A percentile compares a stretch with the other conserved stretches of the same genome.
phyloP scores from a whole-genome alignment of 805 yeast species.

The Monosporozyma aerobia region DNA sequence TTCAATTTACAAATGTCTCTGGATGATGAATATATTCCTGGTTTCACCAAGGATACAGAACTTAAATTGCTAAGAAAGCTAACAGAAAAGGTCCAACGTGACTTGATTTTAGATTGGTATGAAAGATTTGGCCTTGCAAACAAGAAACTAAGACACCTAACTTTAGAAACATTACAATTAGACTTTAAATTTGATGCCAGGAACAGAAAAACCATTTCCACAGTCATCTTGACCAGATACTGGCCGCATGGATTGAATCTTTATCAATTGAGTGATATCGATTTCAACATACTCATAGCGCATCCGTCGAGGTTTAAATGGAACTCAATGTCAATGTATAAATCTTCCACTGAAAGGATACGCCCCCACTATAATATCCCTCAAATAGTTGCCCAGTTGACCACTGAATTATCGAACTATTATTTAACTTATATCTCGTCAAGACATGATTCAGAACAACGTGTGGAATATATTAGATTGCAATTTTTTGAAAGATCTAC shows the following conservation, averaged over 20 bases:
- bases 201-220: conserved; percentile 10
- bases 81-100: conserved; percentile 13
- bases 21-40: conserved; percentile 14
- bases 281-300: conserved; percentile 55
- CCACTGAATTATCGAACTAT: conserved; percentile 39
- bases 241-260: conserved; percentile 23
- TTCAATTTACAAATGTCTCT: background rate
- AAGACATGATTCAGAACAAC: conserved; percentile 54
- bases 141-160: background rate
- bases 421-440: conserved; percentile 55
- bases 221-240: conserved; percentile 11
- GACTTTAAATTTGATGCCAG: conserved; percentile 8
- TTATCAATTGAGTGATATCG: conserved; percentile 61
- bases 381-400: conserved; percentile 39
- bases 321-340: conserved; percentile 19
- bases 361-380: conserved; percentile 37
- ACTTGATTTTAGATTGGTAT: conserved; percentile 19
- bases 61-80: conserved; percentile 14
- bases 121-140: conserved; percentile 9
- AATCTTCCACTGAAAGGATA: conserved; percentile 20
- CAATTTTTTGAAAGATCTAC: conserved; percentile 52
- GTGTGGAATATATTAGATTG: conserved; percentile 51
- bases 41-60: conserved; percentile 9
- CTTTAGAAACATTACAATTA: conserved; percentile 4
- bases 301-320: conserved; percentile 37